Base-by-base conservation (phyloP, 768 basidiomycete species). In the Suillus lakei region DNA sequence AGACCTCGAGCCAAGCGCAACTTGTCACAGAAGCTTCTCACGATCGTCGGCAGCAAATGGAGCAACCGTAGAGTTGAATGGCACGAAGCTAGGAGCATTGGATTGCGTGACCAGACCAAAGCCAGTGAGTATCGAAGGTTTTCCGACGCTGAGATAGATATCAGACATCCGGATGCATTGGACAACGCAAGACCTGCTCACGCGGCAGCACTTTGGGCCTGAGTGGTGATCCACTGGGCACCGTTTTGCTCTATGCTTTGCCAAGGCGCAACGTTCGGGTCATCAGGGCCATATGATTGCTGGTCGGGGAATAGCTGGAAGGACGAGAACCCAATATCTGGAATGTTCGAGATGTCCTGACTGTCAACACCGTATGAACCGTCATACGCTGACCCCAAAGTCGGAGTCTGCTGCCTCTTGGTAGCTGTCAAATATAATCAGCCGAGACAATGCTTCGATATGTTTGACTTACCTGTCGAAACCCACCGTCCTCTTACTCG, bases 241-340 rank as follows among this genome's bases (percentile, higher is more conserved):
- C 89, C 89, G 23, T 71, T 72, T 65, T 85, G 76, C 43, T 90
- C 70, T 0, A 80, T 83, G 64, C 86, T 84, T 66, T 88, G 83
- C 75, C 85, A 87, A 12, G 82, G 68, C 50, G 84, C 75, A 60
- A 86, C 73, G 65, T 77, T 81, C 18, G 85, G 83, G 71, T 88
- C 86, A 32, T 74, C 69, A 28, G 80, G 64, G 36, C 77, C 84
- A 68, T 89, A 90, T 43, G 75, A 72, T 66, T 85, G 82, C 72
- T 91, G 90, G 70, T 91, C 88, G 23, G 90, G 89, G 82, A 91
- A 90, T 30, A 90, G 68, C 64, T 85, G 87, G 81, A 89, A 89
- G 21, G 86, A 80, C 38, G 81, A 77, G 68, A 88, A 89, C 7
- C 82, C 84, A 66, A 91, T 85, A 13, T 83, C 46, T 0, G 86